Percentiles rank a stretch among this genome's conserved stretches.
Conservation (phyloP, 1,284 basidiomycete genomes). For the Irpex sp. region DNA sequence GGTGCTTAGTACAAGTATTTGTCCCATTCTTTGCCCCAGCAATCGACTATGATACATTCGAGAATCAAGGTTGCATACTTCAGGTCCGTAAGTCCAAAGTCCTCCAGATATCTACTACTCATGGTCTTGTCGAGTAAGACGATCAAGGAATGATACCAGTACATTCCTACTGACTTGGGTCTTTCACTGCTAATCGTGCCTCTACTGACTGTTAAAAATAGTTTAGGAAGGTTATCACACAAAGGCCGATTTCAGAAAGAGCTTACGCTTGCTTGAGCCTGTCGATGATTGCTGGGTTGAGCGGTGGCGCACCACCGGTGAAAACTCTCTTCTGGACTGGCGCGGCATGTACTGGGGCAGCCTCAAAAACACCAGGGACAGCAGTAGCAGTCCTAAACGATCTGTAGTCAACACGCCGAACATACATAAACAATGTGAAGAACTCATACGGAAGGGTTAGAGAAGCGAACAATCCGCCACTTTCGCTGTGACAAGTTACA, state of each 20-base stretch:
- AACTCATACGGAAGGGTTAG: no score
- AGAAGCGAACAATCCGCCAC: no score
- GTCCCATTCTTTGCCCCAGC: no score
- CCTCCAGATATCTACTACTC: background rate
- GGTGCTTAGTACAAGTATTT: no score
- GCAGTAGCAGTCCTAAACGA: no score
- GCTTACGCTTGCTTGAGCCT: background rate
- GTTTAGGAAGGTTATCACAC: background rate
- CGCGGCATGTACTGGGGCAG: no score
- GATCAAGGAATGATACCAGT: background rate
- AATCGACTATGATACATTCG: background rate
- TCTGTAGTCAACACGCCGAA: no score
- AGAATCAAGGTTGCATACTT: background rate
- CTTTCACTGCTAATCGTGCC: background rate
- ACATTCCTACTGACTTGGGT: background rate
- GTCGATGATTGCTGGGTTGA: background rate
- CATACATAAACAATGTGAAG: no score
- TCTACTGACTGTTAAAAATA: background rate
- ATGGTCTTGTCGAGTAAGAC: background rate
- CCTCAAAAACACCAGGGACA: no score
- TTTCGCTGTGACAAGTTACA: no score
- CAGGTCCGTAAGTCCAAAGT: background rate
- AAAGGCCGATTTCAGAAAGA: background rate
- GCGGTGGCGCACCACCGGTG: background rate
- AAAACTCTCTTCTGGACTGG: background rate